Evolutionary conservation across 345 rosid genomes (phyloP).

Genomic region (Eucalyptus regnans): DNA sequence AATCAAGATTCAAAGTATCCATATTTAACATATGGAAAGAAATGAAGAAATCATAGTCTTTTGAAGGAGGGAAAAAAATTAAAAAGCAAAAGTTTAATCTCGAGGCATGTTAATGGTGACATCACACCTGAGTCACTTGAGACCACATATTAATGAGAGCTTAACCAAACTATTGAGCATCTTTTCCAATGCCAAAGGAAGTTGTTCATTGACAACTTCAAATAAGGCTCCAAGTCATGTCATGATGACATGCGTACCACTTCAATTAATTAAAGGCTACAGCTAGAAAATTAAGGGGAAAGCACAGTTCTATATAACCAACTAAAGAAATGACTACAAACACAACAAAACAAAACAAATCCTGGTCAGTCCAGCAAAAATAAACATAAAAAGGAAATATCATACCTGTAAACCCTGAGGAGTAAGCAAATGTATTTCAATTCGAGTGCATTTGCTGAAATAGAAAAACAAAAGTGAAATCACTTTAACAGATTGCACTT

Average conservation of each 20-base stretch:
- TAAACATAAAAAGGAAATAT: background rate
- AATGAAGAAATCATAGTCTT: background rate
- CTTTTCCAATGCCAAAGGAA: background rate
- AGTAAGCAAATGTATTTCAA: slow-evolving; percentile 77
- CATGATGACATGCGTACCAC: background rate
- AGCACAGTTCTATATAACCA: background rate
- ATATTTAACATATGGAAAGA: background rate
- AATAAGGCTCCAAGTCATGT: background rate
- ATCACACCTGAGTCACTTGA: background rate
- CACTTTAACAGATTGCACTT: background rate
- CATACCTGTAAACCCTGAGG: slow-evolving; percentile 81
- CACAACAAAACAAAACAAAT: background rate
- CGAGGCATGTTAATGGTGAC: background rate
- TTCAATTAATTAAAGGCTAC: background rate
- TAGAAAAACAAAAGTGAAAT: background rate
- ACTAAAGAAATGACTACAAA: background rate
- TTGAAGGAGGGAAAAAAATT: background rate
- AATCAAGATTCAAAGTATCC: background rate
- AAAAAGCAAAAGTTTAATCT: background rate
- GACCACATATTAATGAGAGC: background rate
- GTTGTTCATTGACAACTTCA: background rate
- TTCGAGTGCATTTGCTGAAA: slow-evolving; percentile 84
- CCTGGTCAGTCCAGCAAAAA: background rate
- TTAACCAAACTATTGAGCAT: background rate
- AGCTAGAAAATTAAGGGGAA: background rate